These are phyloP conservation scores for Aphanomyces invadans DNA, from an alignment of 352 stramenopile species.

Conservation along the genomic window DNA sequence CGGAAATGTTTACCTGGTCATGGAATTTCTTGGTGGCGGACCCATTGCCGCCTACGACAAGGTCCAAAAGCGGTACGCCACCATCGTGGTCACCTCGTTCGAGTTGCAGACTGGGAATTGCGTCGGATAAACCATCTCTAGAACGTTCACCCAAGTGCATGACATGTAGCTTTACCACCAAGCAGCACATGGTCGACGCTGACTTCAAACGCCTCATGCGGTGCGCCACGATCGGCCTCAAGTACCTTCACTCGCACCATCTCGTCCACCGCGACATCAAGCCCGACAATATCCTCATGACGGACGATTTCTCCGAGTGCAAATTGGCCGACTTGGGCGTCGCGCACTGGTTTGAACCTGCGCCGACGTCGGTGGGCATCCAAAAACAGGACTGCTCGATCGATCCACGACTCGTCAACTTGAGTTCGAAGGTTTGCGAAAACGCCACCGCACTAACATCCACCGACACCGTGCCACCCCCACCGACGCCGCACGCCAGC, in stretches of 20 bases:
- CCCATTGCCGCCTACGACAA: slow-evolving; percentile 69
- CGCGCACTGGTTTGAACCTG: slow-evolving; percentile 52
- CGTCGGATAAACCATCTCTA: too few species aligned
- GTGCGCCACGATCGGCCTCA: slow-evolving; percentile 38
- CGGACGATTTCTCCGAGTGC: slow-evolving; percentile 46
- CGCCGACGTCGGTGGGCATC: slow-evolving; percentile 32
- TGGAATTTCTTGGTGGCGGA: slow-evolving; percentile 81
- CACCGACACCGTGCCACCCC: background rate
- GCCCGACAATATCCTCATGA: slow-evolving; percentile 67
- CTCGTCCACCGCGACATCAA: slow-evolving; percentile 84
- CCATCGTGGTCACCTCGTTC: too few species aligned
- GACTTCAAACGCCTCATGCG: slow-evolving; percentile 17
- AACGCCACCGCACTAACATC: too few species aligned
- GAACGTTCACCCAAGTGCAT: too few species aligned
- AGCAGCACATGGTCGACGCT: background rate
- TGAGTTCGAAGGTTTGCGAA: too few species aligned
- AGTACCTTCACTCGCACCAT: slow-evolving; percentile 64
- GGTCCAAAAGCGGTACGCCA: slow-evolving; percentile 54
- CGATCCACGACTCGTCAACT: too few species aligned
- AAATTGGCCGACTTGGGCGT: slow-evolving; percentile 80
- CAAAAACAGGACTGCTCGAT: slow-evolving; percentile 15
- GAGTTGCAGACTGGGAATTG: too few species aligned
- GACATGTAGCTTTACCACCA: slow-evolving; percentile 4
- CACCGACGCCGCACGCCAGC: background rate
- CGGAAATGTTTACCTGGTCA: slow-evolving; percentile 61